Evolutionary conservation across 176 grass and related monocot genomes (phyloP).

Genomic region (Eleusine indica): DNA sequence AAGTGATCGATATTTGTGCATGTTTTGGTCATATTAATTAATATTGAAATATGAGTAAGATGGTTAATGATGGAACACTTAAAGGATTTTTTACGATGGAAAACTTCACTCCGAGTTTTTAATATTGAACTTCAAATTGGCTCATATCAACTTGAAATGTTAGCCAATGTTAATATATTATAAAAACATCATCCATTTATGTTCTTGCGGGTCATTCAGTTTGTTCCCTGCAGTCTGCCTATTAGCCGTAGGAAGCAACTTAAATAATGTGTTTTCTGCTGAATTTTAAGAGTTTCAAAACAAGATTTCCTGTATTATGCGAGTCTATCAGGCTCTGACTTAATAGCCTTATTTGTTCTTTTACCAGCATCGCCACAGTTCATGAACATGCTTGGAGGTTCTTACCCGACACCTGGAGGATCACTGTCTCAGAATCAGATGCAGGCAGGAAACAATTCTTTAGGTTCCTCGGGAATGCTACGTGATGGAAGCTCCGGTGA

Average conservation of each 20-base stretch:
- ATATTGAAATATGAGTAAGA: conserved; percentile 4
- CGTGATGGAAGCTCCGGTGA: conserved; percentile 73
- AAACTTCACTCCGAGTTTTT: not conserved
- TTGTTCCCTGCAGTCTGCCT: not conserved
- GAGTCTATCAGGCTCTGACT: not conserved
- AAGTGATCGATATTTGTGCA: not conserved
- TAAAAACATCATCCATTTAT: conserved; percentile 16
- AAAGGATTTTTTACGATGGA: not conserved
- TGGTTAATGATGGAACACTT: not conserved
- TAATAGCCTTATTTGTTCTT: conserved; percentile 13
- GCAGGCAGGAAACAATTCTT: conserved; percentile 67
- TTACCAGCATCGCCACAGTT: conserved; percentile 61
- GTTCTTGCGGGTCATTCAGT: not conserved
- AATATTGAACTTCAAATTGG: conserved; percentile 18
- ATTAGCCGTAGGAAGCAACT: conserved; percentile 16
- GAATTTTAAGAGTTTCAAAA: not conserved
- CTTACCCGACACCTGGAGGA: conserved; percentile 70
- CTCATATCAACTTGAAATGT: not conserved
- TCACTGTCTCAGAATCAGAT: conserved; percentile 69
- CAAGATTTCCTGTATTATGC: not conserved
- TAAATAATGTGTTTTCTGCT: conserved; percentile 25
- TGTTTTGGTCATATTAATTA: not conserved
- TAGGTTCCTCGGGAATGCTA: conserved; percentile 82
- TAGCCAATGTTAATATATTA: not conserved
- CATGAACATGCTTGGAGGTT: conserved; percentile 85